phyloP scores from a whole-genome alignment of 78 protist genomes.

The Isochrysis galbana region DNA sequence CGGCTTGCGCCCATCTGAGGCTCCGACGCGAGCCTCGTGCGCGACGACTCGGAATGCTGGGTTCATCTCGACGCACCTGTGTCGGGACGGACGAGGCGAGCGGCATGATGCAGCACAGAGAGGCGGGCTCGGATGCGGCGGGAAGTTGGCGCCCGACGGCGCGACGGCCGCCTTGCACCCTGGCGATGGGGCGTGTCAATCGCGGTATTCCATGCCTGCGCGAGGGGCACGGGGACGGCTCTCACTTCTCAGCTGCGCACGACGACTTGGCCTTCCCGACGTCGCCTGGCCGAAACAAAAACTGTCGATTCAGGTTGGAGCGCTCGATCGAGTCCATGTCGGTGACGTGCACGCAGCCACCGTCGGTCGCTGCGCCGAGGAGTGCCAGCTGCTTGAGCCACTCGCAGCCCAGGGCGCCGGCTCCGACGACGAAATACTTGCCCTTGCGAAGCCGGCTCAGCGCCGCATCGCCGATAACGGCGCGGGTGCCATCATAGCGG shows the following conservation, averaged over 20 bases:
- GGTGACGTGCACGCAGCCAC: constrained; percentile 71
- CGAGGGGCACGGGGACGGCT: no score
- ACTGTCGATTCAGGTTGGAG: constrained; percentile 94
- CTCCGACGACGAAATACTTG: constrained; percentile 85
- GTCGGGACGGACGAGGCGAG: no score
- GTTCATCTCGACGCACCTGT: no score
- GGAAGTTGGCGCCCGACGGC: no score
- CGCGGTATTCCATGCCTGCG: no score
- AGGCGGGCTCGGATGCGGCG: no score
- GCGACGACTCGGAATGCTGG: neutral
- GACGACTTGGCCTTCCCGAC: constrained; percentile 24
- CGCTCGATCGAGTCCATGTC: constrained; percentile 96
- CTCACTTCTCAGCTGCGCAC: neutral
- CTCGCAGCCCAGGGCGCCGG: constrained; percentile 99
- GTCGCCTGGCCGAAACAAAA: constrained; percentile 91
- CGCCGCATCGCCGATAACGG: constrained; percentile 21
- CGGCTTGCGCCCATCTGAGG: neutral
- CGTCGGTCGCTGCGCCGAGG: constrained; percentile 77
- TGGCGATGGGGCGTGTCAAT: no score
- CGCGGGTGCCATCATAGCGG: constrained; percentile 33
- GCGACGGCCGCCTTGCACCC: no score
- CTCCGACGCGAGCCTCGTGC: neutral
- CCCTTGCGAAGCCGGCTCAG: neutral
- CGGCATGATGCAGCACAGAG: no score
- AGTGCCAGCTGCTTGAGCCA: constrained; percentile 87